These are phyloP conservation scores for Salvia splendens DNA, from an alignment of 257 asterid genomes.

Conservation along the genomic window DNA sequence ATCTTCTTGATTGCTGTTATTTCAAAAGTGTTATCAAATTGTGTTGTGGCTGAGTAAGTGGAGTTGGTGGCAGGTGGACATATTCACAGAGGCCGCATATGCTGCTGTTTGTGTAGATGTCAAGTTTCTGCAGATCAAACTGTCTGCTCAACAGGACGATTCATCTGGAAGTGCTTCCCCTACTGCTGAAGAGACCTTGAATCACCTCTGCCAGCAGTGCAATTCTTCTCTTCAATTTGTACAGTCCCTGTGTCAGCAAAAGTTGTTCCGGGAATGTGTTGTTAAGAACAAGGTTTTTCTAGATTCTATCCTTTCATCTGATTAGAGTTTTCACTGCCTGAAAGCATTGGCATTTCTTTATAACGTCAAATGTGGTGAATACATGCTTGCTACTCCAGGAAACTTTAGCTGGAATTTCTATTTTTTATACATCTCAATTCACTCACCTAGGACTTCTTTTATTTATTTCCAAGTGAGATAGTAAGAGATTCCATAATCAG, in stretches of 20 bases:
- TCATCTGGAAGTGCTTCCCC: slow-evolving; percentile 46
- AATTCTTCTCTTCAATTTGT: slow-evolving; percentile 92
- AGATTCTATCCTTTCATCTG: slow-evolving; percentile 12
- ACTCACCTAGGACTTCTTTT: slow-evolving; percentile 18
- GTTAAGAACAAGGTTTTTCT: slow-evolving; percentile 82
- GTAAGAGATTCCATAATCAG: slow-evolving; percentile 2
- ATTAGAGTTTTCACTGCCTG: slow-evolving; percentile 21
- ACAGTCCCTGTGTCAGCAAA: slow-evolving; percentile 86
- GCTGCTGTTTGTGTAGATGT: slow-evolving; percentile 77
- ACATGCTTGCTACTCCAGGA: slow-evolving; percentile 12
- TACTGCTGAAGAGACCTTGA: slow-evolving; percentile 63
- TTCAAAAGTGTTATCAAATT: slow-evolving; percentile 13
- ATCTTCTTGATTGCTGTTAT: slow-evolving; percentile 13
- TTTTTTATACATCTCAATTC: slow-evolving; percentile 11
- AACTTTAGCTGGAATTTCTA: slow-evolving; percentile 12
- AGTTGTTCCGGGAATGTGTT: slow-evolving; percentile 75
- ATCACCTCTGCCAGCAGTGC: slow-evolving; percentile 93
- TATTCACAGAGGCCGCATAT: slow-evolving; percentile 80
- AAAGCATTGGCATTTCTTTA: slow-evolving; percentile 28
- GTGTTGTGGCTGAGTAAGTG: slow-evolving; percentile 30
- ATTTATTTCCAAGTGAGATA: not conserved
- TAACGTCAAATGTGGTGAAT: slow-evolving; percentile 19
- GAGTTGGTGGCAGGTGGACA: slow-evolving; percentile 76
- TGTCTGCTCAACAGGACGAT: slow-evolving; percentile 59
- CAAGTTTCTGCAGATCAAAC: slow-evolving; percentile 67